Conservation (phyloP, 129 eudicot genomes). For the Heracleum sosnowskyi region DNA sequence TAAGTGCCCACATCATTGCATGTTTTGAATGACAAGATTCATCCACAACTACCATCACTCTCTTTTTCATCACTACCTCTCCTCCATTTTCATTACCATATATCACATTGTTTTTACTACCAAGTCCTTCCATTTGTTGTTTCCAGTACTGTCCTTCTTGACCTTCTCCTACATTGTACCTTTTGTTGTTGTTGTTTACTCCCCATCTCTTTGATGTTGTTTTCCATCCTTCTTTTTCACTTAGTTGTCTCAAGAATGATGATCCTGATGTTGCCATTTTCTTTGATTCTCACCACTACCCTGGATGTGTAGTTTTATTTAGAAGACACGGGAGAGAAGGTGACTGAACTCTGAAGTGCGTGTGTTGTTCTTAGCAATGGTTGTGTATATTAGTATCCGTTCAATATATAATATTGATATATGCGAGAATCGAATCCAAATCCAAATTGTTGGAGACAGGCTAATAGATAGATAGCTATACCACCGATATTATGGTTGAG, state of each 20-base stretch:
- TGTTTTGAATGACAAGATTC: conserved; percentile 67
- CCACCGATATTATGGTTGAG: too few species aligned
- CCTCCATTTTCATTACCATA: conserved; percentile 25
- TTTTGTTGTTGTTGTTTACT: neutral
- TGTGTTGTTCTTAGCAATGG: too few species aligned
- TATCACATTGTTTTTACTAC: neutral
- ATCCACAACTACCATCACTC: conserved; percentile 93
- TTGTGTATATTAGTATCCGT: too few species aligned
- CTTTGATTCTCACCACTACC: neutral
- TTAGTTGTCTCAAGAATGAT: conserved; percentile 57
- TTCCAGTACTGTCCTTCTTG: conserved; percentile 21
- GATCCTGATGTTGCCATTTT: conserved; percentile 39
- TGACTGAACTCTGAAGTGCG: too few species aligned
- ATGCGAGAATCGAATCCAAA: too few species aligned
- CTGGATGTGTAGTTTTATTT: too few species aligned
- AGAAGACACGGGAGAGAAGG: too few species aligned
- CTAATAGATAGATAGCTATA: too few species aligned
- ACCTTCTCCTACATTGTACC: conserved; percentile 8
- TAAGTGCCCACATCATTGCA: conserved; percentile 96
- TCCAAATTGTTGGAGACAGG: too few species aligned
- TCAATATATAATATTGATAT: too few species aligned
- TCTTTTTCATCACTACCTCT: conserved; percentile 45
- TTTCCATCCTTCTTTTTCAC: conserved; percentile 53
- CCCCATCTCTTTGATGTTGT: conserved; percentile 51
- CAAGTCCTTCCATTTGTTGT: conserved; percentile 44